Evolutionary conservation across 1,139 yeast genomes (phyloP).

Genomic region (Dujonia santamariae): DNA sequence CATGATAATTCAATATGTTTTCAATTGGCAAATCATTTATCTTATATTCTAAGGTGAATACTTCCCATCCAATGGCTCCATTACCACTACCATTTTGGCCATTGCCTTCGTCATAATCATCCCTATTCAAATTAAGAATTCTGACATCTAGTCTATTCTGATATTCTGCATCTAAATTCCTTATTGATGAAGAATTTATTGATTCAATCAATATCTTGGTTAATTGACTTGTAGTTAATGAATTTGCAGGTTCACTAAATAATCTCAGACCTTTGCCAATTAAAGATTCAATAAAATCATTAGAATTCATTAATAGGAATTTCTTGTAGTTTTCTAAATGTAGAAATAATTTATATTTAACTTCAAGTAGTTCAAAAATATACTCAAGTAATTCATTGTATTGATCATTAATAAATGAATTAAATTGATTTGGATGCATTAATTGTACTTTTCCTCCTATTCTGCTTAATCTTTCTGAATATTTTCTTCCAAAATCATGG

Average conservation of each 20-base stretch:
- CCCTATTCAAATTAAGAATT: slow-evolving; percentile 51
- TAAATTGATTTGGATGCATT: slow-evolving; percentile 27
- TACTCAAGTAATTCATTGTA: slow-evolving; percentile 57
- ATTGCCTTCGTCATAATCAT: too few species aligned
- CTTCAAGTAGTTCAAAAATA: slow-evolving; percentile 49
- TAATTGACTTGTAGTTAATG: slow-evolving; percentile 63
- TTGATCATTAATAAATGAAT: slow-evolving; percentile 42
- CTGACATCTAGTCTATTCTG: slow-evolving; percentile 70
- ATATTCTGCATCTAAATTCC: slow-evolving; percentile 27
- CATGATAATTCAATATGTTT: slow-evolving; percentile 36
- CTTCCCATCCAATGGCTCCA: slow-evolving; percentile 86
- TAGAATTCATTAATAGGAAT: slow-evolving; percentile 67
- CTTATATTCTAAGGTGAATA: slow-evolving; percentile 81
- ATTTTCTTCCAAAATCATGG: slow-evolving; percentile 36
- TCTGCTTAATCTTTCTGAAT: slow-evolving; percentile 26
- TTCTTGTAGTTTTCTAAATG: slow-evolving; percentile 64
- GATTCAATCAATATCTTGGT: slow-evolving; percentile 67
- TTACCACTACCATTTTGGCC: slow-evolving; percentile 29
- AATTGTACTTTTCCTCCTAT: slow-evolving; percentile 24
- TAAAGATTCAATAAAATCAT: slow-evolving; percentile 72
- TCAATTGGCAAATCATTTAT: slow-evolving; percentile 55
- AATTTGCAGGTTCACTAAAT: slow-evolving; percentile 59
- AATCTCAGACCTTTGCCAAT: slow-evolving; percentile 54
- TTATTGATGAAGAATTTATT: slow-evolving; percentile 59
- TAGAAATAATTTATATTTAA: slow-evolving; percentile 47